A percentile compares a stretch with the other conserved stretches of the same genome.
phyloP scores from a whole-genome alignment of 257 asterid species.

The Primulina tabacum region DNA sequence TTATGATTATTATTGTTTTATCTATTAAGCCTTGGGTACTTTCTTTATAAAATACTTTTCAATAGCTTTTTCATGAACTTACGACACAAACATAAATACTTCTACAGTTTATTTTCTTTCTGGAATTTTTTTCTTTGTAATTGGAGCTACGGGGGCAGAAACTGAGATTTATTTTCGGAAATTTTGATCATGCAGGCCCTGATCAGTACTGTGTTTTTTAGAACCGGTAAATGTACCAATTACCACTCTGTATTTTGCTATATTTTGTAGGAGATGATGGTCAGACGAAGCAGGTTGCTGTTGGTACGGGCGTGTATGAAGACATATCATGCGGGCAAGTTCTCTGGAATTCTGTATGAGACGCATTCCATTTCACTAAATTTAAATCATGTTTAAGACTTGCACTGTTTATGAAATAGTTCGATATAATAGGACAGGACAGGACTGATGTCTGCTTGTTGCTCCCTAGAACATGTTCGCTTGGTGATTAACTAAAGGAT shows the following conservation, averaged over 20 bases:
- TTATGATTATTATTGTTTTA: no score
- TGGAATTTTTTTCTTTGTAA: background rate
- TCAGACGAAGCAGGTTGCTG: slow-evolving; percentile 59
- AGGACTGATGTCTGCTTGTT: background rate
- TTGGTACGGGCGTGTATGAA: slow-evolving; percentile 70
- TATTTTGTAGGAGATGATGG: slow-evolving; percentile 45
- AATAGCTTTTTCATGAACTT: background rate
- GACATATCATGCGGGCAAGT: slow-evolving; percentile 77
- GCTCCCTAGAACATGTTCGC: background rate
- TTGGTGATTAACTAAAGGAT: background rate
- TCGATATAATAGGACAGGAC: background rate
- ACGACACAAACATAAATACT: slow-evolving; percentile 5
- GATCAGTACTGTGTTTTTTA: background rate
- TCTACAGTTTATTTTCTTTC: background rate
- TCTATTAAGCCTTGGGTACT: no score
- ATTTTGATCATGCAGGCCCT: background rate
- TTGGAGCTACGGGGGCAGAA: background rate
- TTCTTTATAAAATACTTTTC: no score
- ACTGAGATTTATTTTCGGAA: slow-evolving; percentile 3
- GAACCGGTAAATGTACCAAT: background rate
- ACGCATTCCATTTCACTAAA: slow-evolving; percentile 8
- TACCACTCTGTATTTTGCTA: slow-evolving; percentile 6
- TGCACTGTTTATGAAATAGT: background rate
- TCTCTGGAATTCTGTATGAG: slow-evolving; percentile 18
- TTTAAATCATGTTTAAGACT: slow-evolving; percentile 3